Evolutionary conservation across 2,329 filamentous ascomycete genomes (phyloP), one percentile per base, ranked within the genome.

Genomic region (Colletotrichum incanum): DNA sequence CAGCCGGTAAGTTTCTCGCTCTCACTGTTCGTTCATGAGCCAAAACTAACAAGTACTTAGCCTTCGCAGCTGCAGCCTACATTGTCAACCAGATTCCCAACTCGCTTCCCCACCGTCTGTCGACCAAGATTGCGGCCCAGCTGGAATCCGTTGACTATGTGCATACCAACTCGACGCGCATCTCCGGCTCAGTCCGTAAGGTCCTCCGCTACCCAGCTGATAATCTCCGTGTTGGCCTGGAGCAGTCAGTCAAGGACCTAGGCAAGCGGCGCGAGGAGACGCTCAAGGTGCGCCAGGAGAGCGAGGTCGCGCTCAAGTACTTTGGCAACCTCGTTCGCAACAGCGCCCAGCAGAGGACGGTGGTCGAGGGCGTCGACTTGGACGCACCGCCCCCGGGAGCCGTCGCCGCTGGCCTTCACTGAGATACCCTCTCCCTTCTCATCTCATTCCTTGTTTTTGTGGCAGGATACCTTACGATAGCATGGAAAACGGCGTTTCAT

Each of bases 131-230:
- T 71, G 92, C 94, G 2, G 86, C 90, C 41, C 94, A 95, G 77
- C 91, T 99, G 47, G 85, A 89, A 9, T 89, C 93, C 23, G 91
- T 98, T 78, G 96, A 99, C 84, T 99, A 98, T 80, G 94, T 96
- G 1, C 96, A 99, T 82, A 84, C 90, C 75, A 99, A 99, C 84
- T 91, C 95, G 55, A 87, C 89, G 23, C 93, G 96, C 65, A 97
- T 99, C 78, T 92, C 94, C 28, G 88, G 90, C 34, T 93, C 97
- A 66, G 94, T 98, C 52, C 94, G 96, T 76, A 94, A 95, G 80
- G 94, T 98, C 11, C 90, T 99, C 49, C 94, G 94, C 72, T 91
- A 93, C 77, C 96, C 96, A 0, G 94, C 95, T 1, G 93, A 96
- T 78, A 95, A 94, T 77, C 89, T 99, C 9, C 92, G 95, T 65